Evolutionary conservation across 495 filamentous ascomycete species (phyloP), one percentile per base, ranked within the genome.

Genomic region (Astrothelium subdiscretum): DNA sequence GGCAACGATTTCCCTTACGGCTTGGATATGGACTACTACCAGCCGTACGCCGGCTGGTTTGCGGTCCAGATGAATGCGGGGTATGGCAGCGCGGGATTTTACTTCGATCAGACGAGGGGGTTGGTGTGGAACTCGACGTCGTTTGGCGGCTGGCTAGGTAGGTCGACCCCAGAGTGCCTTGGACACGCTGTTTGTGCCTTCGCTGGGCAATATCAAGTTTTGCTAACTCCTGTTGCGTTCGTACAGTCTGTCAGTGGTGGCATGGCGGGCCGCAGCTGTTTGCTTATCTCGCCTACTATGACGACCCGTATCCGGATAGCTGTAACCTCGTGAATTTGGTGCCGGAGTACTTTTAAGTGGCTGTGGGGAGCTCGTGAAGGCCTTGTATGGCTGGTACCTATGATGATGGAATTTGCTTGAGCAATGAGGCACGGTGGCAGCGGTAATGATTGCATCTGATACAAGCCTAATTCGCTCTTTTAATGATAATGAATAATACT

Each of bases 141-240:
- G 10, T 83, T 81, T 59, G 76, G 70, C n/a, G 79, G 80, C 20
- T 83, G 80, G 80, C 65, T 81, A 24, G 78, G 79, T 82, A 67
- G 68, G 78, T 75, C 5, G 22, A 20, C 44, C 31, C 0, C 22
- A 22, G 48, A 29, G 43, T 31, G 52, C 15, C 18, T 6, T n/a
- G n/a, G n/a, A n/a, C n/a, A n/a, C n/a, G n/a, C n/a, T n/a, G n/a
- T n/a, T n/a, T n/a, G n/a, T n/a, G n/a, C n/a, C n/a, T n/a, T n/a
- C n/a, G n/a, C n/a, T n/a, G n/a, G n/a, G n/a, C n/a, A n/a, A n/a
- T n/a, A n/a, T n/a, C n/a, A n/a, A n/a, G n/a, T n/a, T n/a, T n/a
- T n/a, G 11, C 2, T 57, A 15, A 15, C 12, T 35, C 52, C 0
- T 54, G 57, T 65, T 65, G 32, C 65, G n/a, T 11, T 24, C 29